Conservation (phyloP, 306 rosid species). For the Inga laurina region DNA sequence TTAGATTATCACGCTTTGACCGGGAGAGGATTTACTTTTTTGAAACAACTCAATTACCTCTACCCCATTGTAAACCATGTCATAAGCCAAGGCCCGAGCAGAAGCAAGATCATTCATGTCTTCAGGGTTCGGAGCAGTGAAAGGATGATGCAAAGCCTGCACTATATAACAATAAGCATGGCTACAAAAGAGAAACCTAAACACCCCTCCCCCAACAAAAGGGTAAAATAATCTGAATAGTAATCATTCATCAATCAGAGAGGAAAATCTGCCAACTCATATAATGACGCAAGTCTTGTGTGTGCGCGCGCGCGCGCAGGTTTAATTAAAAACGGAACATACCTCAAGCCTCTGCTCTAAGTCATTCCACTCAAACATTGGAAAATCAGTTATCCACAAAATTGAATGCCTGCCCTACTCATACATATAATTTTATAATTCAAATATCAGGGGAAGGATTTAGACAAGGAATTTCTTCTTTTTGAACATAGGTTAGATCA, state of each 20-base stretch:
- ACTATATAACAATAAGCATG: constrained; percentile 10
- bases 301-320: background rate
- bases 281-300: background rate
- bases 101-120: constrained; percentile 83
- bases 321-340: constrained; percentile 32
- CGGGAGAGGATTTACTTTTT: constrained; percentile 13
- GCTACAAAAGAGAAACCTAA: background rate
- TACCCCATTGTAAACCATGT: constrained; percentile 97
- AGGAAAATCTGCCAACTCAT: constrained; percentile 6
- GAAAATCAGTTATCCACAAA: constrained; percentile 95
- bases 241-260: background rate
- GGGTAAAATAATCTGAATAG: background rate
- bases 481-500: constrained; percentile 8
- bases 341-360: constrained; percentile 93
- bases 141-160: constrained; percentile 97
- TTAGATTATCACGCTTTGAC: constrained; percentile 23
- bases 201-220: background rate
- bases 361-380: constrained; percentile 99
- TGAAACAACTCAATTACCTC: constrained; percentile 58
- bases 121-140: constrained; percentile 97
- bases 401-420: constrained; percentile 79
- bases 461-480: constrained; percentile 15
- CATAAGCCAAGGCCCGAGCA: constrained; percentile 97
- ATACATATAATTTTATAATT: constrained; percentile 1
- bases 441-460: constrained; percentile 28